These are phyloP conservation scores for Stagonosporopsis cucurbitacearum DNA, from an alignment of 2,329 filamentous ascomycete genomes.

Conservation along the genomic window DNA sequence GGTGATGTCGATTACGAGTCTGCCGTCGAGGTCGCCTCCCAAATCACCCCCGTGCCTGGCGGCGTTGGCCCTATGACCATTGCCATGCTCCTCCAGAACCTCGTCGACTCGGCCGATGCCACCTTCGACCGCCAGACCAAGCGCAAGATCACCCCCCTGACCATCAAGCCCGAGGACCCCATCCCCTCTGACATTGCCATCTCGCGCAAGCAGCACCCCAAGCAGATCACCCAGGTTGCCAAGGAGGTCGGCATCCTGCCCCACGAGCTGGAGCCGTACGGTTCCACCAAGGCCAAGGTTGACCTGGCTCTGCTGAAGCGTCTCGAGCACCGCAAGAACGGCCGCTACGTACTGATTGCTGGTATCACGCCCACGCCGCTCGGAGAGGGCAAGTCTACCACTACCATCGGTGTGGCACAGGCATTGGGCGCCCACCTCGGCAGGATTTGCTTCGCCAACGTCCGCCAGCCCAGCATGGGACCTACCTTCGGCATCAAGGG, in stretches of 20 bases:
- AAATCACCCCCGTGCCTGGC: constrained; percentile 94
- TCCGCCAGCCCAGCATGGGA: constrained; percentile 94
- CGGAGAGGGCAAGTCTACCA: constrained; percentile 97
- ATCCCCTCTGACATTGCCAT: constrained; percentile 97
- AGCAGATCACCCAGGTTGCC: constrained; percentile 84
- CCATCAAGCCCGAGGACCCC: constrained; percentile 76
- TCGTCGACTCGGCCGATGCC: constrained; percentile 81
- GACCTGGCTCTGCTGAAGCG: constrained; percentile 82
- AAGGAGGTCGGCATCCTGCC: constrained; percentile 84
- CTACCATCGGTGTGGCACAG: constrained; percentile 93
- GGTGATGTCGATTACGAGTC: constrained; percentile 94
- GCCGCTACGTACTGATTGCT: constrained; percentile 89
- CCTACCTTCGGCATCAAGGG: constrained; percentile 99
- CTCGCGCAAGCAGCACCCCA: constrained; percentile 88
- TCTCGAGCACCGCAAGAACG: constrained; percentile 84
- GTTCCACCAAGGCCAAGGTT: constrained; percentile 95
- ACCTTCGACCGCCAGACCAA: constrained; percentile 85
- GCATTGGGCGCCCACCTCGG: constrained; percentile 88
- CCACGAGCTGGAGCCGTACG: constrained; percentile 94
- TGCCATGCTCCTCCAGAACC: constrained; percentile 96
- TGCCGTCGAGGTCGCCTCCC: constrained; percentile 82
- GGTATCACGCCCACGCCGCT: constrained; percentile 97
- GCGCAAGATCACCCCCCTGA: constrained; percentile 80
- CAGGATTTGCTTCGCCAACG: constrained; percentile 91
- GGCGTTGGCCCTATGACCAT: constrained; percentile 99